These are phyloP conservation scores for Aegilops bicornis DNA, from an alignment of 176 grass and related monocot species.

Conservation along the genomic window DNA sequence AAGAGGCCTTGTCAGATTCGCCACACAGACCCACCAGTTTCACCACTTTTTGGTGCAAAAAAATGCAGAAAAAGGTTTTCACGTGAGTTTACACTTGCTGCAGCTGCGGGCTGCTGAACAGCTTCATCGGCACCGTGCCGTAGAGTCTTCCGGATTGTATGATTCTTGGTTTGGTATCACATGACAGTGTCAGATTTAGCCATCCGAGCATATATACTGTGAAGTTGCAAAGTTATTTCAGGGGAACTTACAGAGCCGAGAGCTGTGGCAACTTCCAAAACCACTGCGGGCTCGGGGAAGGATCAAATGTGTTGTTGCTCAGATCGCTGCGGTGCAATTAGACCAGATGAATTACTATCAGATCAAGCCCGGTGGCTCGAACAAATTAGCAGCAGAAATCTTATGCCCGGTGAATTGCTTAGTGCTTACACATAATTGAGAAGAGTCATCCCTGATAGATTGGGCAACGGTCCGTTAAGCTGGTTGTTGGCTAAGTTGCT, in stretches of 20 bases:
- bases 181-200: slow-evolving; percentile 17
- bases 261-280: slow-evolving; percentile 64
- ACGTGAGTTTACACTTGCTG: slow-evolving; percentile 77
- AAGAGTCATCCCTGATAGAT: slow-evolving; percentile 61
- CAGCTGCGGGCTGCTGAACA: slow-evolving; percentile 74
- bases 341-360: not conserved
- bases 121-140: slow-evolving; percentile 47
- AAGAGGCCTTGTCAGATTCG: not conserved
- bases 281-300: slow-evolving; percentile 68
- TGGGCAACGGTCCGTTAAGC: slow-evolving; percentile 64
- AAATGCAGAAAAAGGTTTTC: not conserved
- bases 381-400: slow-evolving; percentile 12
- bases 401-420: slow-evolving; percentile 16
- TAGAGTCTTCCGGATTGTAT: slow-evolving; percentile 75
- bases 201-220: not conserved
- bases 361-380: not conserved
- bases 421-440: slow-evolving; percentile 84
- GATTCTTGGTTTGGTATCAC: slow-evolving; percentile 47
- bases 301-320: slow-evolving; percentile 92
- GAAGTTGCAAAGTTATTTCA: not conserved
- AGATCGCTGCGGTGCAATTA: slow-evolving; percentile 55
- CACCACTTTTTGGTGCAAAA: not conserved
- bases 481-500: slow-evolving; percentile 92
- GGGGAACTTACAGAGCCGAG: slow-evolving; percentile 60
- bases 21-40: not conserved